phyloP scores from a whole-genome alignment of 257 asterid species.

The Nemophila menziesii region DNA sequence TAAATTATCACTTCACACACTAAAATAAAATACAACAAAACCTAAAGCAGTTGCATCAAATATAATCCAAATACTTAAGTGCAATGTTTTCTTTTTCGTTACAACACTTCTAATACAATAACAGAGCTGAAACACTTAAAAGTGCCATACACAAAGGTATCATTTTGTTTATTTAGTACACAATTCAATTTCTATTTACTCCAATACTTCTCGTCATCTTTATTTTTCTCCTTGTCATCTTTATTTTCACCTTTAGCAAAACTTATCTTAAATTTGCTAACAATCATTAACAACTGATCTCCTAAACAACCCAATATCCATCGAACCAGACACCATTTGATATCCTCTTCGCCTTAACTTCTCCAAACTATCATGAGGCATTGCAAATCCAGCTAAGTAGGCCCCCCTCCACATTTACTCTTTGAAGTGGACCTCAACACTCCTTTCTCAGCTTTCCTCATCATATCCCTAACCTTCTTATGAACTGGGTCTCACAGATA shows the following conservation, averaged over 20 bases:
- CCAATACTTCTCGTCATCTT: too few species aligned
- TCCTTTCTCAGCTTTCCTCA: slow-evolving; percentile 52
- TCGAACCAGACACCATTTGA: slow-evolving; percentile 65
- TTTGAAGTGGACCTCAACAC: slow-evolving; percentile 22
- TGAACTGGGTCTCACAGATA: slow-evolving; percentile 81
- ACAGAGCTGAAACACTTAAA: too few species aligned
- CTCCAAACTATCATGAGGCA: slow-evolving; percentile 53
- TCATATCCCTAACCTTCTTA: slow-evolving; percentile 56
- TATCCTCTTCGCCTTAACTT: slow-evolving; percentile 56
- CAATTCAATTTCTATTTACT: too few species aligned
- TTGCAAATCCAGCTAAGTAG: slow-evolving; percentile 59
- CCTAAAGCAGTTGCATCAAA: too few species aligned
- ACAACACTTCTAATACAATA: too few species aligned
- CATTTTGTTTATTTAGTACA: too few species aligned
- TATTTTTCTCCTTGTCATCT: slow-evolving; percentile 13
- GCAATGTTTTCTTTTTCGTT: too few species aligned
- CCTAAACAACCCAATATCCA: slow-evolving; percentile 55
- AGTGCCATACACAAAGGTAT: too few species aligned
- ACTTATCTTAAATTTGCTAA: slow-evolving; percentile 40
- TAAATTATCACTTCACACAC: too few species aligned
- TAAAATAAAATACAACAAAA: too few species aligned
- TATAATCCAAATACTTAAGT: too few species aligned
- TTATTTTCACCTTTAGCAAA: slow-evolving; percentile 6
- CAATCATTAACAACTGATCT: slow-evolving; percentile 59
- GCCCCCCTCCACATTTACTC: slow-evolving; percentile 27